These are phyloP conservation scores for Plenodomus biglobosus DNA, from an alignment of 2,329 filamentous ascomycete genomes.

Conservation along the genomic window DNA sequence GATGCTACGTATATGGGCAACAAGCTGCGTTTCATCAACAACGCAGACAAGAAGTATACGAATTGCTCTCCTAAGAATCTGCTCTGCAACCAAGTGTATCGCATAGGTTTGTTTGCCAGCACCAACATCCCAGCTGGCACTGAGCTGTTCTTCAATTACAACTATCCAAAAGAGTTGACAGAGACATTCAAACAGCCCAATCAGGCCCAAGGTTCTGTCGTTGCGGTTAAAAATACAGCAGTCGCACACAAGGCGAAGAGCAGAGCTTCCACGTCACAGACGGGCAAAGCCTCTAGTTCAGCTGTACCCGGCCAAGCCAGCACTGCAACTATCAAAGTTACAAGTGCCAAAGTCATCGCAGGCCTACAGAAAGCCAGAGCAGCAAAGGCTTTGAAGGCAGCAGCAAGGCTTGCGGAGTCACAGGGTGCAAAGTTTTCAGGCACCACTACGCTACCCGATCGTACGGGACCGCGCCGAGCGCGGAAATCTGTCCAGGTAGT, in stretches of 20 bases:
- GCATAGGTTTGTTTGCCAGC: conserved; percentile 72
- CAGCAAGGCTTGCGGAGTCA: conserved; percentile 4
- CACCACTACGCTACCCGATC: background rate
- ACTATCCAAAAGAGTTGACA: conserved; percentile 40
- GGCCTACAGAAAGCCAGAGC: conserved; percentile 16
- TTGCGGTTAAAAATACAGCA: conserved; percentile 12
- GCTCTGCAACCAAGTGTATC: conserved; percentile 71
- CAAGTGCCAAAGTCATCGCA: background rate
- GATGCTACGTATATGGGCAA: conserved; percentile 79
- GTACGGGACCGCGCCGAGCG: background rate
- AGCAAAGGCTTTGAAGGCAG: conserved; percentile 15
- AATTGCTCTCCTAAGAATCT: conserved; percentile 69
- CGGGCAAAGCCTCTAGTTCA: background rate
- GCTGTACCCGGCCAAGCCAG: background rate
- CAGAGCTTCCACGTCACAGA: conserved; percentile 2
- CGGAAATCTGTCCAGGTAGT: background rate
- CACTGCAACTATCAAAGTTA: background rate
- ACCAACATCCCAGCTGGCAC: conserved; percentile 69
- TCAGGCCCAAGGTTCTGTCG: background rate
- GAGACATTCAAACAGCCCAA: conserved; percentile 28
- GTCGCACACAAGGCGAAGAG: conserved; percentile 8
- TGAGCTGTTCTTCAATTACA: conserved; percentile 82
- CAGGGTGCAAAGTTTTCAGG: background rate
- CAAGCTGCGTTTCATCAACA: conserved; percentile 81
- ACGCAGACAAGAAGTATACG: conserved; percentile 58